phyloP scores from a whole-genome alignment of 805 yeast species.

The Zygosaccharomyces siamensis region DNA sequence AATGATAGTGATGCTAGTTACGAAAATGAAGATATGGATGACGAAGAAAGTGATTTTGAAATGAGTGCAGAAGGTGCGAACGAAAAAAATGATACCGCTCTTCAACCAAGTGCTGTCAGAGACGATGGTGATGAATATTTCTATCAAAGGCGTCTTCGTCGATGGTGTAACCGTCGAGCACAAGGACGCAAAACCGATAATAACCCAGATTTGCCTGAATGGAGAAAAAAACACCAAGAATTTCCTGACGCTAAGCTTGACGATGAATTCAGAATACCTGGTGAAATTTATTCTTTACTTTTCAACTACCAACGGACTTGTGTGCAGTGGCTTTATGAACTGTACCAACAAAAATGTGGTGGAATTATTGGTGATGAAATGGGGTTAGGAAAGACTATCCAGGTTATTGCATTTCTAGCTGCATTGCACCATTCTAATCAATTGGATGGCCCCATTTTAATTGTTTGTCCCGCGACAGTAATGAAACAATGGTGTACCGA shows the following conservation, averaged over 20 bases:
- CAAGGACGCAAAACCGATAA: constrained; percentile 31
- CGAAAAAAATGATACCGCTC: constrained; percentile 16
- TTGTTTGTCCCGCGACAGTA: constrained; percentile 97
- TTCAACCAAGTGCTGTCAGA: constrained; percentile 28
- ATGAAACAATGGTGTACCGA: constrained; percentile 96
- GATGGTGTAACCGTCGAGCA: constrained; percentile 57
- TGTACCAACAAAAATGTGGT: constrained; percentile 83
- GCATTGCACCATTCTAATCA: constrained; percentile 79
- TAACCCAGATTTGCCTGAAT: constrained; percentile 43
- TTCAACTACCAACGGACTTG: constrained; percentile 95
- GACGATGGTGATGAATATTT: constrained; percentile 80
- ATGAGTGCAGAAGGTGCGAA: constrained; percentile 14
- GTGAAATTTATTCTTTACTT: constrained; percentile 79
- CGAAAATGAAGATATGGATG: constrained; percentile 19
- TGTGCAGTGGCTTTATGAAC: constrained; percentile 96
- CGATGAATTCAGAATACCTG: constrained; percentile 71
- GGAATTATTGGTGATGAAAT: constrained; percentile 97
- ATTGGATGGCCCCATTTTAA: constrained; percentile 68
- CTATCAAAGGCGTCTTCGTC: constrained; percentile 54
- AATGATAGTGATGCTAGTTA: constrained; percentile 18
- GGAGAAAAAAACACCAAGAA: constrained; percentile 72
- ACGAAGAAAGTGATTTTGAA: constrained; percentile 13
- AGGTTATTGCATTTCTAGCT: constrained; percentile 84
- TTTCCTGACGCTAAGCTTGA: constrained; percentile 71
- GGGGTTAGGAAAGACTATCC: constrained; percentile 97